Evolutionary conservation across 768 basidiomycete genomes (phyloP).

Genomic region (Pleurotus tuber-regium): DNA sequence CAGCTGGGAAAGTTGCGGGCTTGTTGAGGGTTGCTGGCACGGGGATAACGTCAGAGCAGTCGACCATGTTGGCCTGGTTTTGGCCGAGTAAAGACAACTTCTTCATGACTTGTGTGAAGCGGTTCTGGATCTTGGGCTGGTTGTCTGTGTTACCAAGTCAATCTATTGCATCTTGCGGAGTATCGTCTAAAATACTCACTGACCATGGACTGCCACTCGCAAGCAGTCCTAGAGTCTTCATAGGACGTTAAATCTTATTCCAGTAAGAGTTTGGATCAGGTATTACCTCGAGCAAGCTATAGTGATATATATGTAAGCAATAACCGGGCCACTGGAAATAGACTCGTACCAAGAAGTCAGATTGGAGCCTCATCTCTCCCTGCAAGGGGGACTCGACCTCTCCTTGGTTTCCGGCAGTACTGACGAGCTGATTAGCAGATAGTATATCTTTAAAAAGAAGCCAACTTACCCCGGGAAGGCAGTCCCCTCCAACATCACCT

Average conservation of each 20-base stretch:
- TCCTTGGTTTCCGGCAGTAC: constrained; percentile 34
- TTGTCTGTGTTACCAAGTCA: constrained; percentile 18
- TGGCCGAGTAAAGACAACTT: constrained; percentile 43
- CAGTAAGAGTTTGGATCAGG: not conserved
- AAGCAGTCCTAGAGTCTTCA: constrained; percentile 42
- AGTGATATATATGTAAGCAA: not conserved
- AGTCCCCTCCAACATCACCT: constrained; percentile 29
- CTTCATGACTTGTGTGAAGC: constrained; percentile 39
- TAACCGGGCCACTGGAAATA: too few relatives aligned
- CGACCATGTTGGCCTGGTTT: constrained; percentile 30
- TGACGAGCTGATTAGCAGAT: constrained; percentile 19
- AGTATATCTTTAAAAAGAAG: constrained; percentile 10
- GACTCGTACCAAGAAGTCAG: constrained; percentile 32
- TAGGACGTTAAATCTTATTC: not conserved
- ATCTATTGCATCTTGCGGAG: not conserved
- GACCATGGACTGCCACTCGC: constrained; percentile 44
- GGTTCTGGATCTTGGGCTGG: constrained; percentile 29
- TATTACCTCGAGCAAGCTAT: constrained; percentile 25
- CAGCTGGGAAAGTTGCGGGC: constrained; percentile 29
- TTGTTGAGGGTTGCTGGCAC: constrained; percentile 21
- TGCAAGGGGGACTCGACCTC: constrained; percentile 36
- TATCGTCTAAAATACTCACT: constrained; percentile 19
- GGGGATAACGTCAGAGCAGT: constrained; percentile 46
- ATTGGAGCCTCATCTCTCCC: constrained; percentile 44
- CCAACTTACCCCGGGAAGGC: constrained; percentile 34